phyloP scores from a whole-genome alignment of 2,329 filamentous ascomycete species.

The Beauveria brongniartii region DNA sequence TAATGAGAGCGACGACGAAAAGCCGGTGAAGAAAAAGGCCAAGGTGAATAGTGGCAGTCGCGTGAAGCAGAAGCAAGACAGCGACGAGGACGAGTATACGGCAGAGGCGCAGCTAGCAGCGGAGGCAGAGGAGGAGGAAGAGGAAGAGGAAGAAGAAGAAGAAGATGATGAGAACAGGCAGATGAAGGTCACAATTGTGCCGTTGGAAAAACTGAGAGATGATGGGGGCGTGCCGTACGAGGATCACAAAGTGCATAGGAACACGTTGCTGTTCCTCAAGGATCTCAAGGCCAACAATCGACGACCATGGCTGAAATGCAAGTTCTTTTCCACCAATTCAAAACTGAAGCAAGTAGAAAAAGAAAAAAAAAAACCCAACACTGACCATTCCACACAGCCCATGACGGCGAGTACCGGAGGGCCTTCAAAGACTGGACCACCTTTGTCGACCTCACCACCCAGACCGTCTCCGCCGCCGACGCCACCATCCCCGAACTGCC shows the following conservation, averaged over 20 bases:
- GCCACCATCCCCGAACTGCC: constrained; percentile 81
- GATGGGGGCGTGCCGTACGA: constrained; percentile 35
- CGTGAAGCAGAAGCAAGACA: constrained; percentile 14
- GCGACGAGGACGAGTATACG: constrained; percentile 18
- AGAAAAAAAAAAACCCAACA: neutral
- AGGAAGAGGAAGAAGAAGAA: constrained; percentile 18
- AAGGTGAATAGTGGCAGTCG: constrained; percentile 13
- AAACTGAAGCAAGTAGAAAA: neutral
- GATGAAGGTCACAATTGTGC: constrained; percentile 27
- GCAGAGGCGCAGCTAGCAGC: constrained; percentile 12
- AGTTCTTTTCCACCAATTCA: constrained; percentile 7
- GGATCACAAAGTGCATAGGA: constrained; percentile 45
- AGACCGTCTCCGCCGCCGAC: constrained; percentile 63
- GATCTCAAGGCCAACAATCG: constrained; percentile 54
- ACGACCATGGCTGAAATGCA: constrained; percentile 51
- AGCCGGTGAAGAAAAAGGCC: constrained; percentile 22
- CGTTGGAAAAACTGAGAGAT: constrained; percentile 28
- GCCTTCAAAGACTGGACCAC: constrained; percentile 74
- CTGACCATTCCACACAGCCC: constrained; percentile 39
- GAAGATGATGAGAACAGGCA: constrained; percentile 28
- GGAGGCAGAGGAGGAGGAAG: constrained; percentile 11
- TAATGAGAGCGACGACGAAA: constrained; percentile 17
- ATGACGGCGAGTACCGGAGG: constrained; percentile 71
- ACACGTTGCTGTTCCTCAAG: constrained; percentile 48
- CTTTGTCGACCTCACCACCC: constrained; percentile 65